Percentiles rank a stretch among this genome's conserved stretches.
Conservation (phyloP, 768 basidiomycete genomes). For the Lyophyllum semitale region DNA sequence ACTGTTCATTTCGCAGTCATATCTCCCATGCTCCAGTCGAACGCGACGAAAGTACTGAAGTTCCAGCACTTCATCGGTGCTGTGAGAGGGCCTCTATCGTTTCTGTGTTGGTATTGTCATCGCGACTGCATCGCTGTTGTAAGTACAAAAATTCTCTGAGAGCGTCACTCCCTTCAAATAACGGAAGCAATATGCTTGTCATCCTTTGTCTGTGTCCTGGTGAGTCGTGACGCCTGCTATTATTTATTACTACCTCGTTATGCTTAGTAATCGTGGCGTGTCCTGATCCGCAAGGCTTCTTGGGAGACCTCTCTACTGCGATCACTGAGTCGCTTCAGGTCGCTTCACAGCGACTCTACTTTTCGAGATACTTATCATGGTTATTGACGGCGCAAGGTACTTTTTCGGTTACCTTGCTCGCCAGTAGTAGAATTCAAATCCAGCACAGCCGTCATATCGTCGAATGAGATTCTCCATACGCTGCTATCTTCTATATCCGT, state of each 20-base stretch:
- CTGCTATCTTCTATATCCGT: background rate
- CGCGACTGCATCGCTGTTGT: too few relatives aligned
- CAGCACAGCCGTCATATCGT: constrained; percentile 2
- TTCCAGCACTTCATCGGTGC: too few relatives aligned
- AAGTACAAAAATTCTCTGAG: too few relatives aligned
- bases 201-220: too few relatives aligned
- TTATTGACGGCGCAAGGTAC: background rate
- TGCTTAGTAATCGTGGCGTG: too few relatives aligned
- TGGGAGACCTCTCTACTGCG: background rate
- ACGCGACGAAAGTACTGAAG: background rate
- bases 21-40: background rate
- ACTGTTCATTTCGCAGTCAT: background rate
- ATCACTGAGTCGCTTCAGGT: background rate
- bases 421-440: background rate
- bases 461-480: constrained; percentile 10
- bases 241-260: too few relatives aligned
- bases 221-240: background rate
- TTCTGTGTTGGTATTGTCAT: background rate
- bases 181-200: too few relatives aligned
- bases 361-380: constrained; percentile 4
- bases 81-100: too few relatives aligned
- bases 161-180: too few relatives aligned
- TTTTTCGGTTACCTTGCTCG: background rate
- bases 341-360: constrained; percentile 1
- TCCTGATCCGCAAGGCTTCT: constrained; percentile 4